A percentile compares a stretch with the other conserved stretches of the same genome.
These are phyloP conservation scores for Calonectria fujianensis DNA, from an alignment of 2,329 filamentous ascomycete species.

Conservation along the genomic window DNA sequence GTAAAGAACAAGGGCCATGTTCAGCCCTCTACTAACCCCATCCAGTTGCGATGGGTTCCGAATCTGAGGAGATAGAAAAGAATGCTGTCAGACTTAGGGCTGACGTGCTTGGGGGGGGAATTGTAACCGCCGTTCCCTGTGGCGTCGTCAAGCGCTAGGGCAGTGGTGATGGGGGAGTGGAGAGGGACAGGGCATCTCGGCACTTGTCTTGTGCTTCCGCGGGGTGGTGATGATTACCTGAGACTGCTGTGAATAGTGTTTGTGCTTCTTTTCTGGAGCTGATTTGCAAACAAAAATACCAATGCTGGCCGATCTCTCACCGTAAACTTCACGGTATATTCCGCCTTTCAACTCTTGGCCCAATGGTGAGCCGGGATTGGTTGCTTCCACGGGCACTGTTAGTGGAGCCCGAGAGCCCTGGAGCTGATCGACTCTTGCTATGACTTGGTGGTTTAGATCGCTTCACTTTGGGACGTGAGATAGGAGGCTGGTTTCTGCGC, in stretches of 20 bases:
- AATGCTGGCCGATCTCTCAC: not conserved
- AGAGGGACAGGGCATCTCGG: not conserved
- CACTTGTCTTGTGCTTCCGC: not conserved
- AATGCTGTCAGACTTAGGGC: not conserved
- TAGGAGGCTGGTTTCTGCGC: not conserved
- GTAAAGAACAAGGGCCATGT: no score
- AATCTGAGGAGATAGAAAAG: not conserved
- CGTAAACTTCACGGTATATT: not conserved
- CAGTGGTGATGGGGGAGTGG: not conserved
- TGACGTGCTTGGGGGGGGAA: not conserved
- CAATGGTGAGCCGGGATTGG: not conserved
- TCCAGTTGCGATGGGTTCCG: not conserved
- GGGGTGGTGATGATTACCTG: not conserved
- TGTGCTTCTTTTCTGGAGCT: not conserved
- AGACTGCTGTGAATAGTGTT: not conserved
- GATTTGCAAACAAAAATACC: not conserved
- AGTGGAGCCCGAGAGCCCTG: not conserved
- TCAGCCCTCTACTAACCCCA: conserved; percentile 9
- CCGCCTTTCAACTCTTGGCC: not conserved
- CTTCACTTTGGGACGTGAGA: not conserved
- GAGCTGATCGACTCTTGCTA: not conserved
- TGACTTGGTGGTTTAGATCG: not conserved
- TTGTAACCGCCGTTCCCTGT: not conserved
- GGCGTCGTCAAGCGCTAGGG: not conserved
- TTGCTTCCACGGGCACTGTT: not conserved